Percentiles rank a stretch among this genome's conserved stretches.
Evolutionary conservation across 176 grass and related monocot genomes (phyloP).

Genomic region (Dendrocalamus sinicus): DNA sequence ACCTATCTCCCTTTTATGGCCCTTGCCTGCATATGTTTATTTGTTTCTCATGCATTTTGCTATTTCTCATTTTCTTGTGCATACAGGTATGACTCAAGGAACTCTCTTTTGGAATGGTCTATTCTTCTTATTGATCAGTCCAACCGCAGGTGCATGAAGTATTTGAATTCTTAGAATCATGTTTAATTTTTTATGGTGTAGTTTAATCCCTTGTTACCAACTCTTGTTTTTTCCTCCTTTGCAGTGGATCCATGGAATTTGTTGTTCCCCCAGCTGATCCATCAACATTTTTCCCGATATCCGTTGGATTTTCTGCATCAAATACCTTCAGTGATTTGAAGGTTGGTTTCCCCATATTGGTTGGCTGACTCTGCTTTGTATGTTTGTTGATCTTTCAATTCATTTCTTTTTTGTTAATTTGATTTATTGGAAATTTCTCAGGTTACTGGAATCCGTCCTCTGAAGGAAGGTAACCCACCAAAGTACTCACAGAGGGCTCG

Average conservation of each 20-base stretch:
- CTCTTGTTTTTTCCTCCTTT: constrained; percentile 4
- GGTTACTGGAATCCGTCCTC: constrained; percentile 57
- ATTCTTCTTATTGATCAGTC: constrained; percentile 84
- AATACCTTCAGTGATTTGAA: constrained; percentile 82
- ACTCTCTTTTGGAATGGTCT: constrained; percentile 79
- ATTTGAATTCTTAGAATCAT: constrained; percentile 1
- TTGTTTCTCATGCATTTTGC: constrained; percentile 27
- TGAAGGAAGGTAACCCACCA: constrained; percentile 60
- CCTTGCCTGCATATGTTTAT: constrained; percentile 23
- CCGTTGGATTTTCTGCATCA: constrained; percentile 71
- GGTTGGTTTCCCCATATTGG: constrained; percentile 41
- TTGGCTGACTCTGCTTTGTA: background rate
- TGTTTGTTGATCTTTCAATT: background rate
- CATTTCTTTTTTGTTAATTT: background rate
- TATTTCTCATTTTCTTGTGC: background rate
- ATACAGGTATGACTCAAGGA: constrained; percentile 73
- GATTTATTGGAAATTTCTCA: constrained; percentile 28
- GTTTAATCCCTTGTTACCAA: background rate
- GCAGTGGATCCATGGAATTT: constrained; percentile 84
- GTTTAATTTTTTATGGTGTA: constrained; percentile 20
- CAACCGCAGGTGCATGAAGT: constrained; percentile 66
- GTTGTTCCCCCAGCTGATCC: constrained; percentile 73
- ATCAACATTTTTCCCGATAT: constrained; percentile 82
- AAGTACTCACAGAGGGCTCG: constrained; percentile 69
- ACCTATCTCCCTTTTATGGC: background rate